Base-by-base conservation (phyloP, 208 protist genomes). In the Cochliopodium minus region DNA sequence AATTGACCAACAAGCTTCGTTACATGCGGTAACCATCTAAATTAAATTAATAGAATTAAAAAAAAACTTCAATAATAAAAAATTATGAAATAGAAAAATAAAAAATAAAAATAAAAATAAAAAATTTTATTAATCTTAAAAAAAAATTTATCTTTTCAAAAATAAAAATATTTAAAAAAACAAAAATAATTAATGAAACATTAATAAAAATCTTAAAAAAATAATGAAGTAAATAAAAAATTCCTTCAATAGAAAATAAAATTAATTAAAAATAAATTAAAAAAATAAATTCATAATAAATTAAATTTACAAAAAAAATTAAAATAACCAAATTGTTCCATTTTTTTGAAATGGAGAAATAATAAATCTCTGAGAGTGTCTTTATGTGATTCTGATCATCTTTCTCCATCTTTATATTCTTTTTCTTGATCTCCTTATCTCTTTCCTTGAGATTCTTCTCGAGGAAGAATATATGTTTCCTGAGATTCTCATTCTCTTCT, bases 71-170 rank as follows among this genome's bases (percentile, higher is more conserved):
- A 57, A 49, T 23, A 57, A 49, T 23, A 57, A 49, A 57, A 49
- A 49, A 49, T 17, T 55, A 51, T 23, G 23, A 57, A 57, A 57
- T 23, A 49, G 53, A 49, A 57, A 49, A 49, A 49, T 17, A 57
- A 51, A 49, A 57, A 57, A 57, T 26, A 49, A 49, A 57, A 57
- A 57, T 23, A 49, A 57, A 57, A 51, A 49, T 55, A 57, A 51
- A 49, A 49, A 57, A 57, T 55, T 23, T 23, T 55, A 49, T 55
- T 23, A 57, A 49, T 55, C 20, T 55, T 23, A 57, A 49, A 49
- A 49, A 57, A 49, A 57, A 57, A 57, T 23, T 23, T 55, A 57
- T 23, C 20, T 55, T 23, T 55, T 23, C 20, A 49, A 57, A 49
- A 57, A 57, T 17, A 49, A 57, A 57, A 57, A 49, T 23, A 57